Base-by-base conservation (phyloP, 1,139 yeast genomes). In the Meyerozyma guilliermondii region DNA sequence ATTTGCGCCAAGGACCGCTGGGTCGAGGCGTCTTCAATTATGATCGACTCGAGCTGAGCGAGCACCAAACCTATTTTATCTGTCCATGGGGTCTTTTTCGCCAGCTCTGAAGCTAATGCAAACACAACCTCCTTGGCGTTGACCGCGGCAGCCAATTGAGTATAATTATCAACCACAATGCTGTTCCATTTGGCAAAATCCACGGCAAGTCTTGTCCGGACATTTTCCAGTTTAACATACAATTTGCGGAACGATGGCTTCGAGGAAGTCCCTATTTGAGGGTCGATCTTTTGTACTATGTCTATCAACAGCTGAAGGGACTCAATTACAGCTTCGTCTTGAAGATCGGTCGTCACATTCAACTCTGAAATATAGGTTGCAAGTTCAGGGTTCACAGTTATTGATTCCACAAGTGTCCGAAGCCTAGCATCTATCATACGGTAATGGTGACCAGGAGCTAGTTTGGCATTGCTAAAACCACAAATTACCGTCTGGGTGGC, bases 371-470 rank as follows among this genome's bases (percentile, higher is more conserved):
- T 51, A 44, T 55, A 55, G 6, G 44, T 44, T 0, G 50, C 47
- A 40, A 71, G 56, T 13, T 47, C 51, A 0, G 60, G 56, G 45
- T 71, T 71, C 16, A 69, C 47, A 8, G 38, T 39, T 16, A 71
- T 43, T 0, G 74, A 55, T 33, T 50, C 51, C 20, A 52, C 51
- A 38, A 71, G 51, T 0, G 63, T 57, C 36, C 50, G 42, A 24
- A 71, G 42, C 40, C 70, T 54, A 4, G 68, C 71, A 33, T 50
- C 50, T 17, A 71, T 56, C 55, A 71, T 49, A 38, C 41, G 41
- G 35, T 30, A 17, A 28, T 50, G 54, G n/a, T 54, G 55, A 22
- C 46, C 40, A 9, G 55, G 60, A 2, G 51, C 22, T 23, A 39
- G 44, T 7, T 40, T 30, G 24, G 43, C 45, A 20, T 54, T 53